Evolutionary conservation across 768 basidiomycete species (phyloP).

Genomic region (Lactarius trivialis): DNA sequence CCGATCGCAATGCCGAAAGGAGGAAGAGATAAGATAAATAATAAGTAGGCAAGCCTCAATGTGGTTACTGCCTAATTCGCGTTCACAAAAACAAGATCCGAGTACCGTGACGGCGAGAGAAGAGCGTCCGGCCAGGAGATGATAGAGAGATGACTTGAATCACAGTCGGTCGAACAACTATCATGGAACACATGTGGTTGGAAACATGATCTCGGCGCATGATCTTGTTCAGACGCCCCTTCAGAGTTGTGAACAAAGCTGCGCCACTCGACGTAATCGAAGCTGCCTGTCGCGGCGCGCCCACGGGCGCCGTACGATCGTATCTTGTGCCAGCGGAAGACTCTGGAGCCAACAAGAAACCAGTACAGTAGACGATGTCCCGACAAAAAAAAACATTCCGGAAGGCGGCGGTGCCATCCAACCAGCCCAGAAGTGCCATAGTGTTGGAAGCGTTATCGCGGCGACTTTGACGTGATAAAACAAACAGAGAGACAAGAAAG

Average conservation of each 20-base stretch:
- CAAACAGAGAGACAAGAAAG: neutral
- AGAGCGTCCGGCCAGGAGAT: too few species aligned
- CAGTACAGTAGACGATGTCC: neutral
- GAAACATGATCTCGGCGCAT: too few species aligned
- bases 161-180: neutral
- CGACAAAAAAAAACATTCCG: neutral
- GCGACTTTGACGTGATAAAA: neutral
- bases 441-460: neutral
- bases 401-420: neutral
- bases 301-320: neutral
- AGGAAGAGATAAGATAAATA: neutral
- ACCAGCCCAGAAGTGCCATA: neutral
- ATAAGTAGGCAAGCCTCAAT: neutral
- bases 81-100: neutral
- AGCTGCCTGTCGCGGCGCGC: neutral
- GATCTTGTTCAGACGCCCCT: neutral
- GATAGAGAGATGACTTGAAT: too few species aligned
- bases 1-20: neutral
- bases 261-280: neutral
- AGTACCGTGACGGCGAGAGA: neutral
- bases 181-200: too few species aligned
- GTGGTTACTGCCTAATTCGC: neutral
- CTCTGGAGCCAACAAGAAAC: neutral
- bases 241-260: neutral
- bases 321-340: neutral